Conservation (phyloP, 1,284 basidiomycete genomes). For the Xerocomus nothofagi region DNA sequence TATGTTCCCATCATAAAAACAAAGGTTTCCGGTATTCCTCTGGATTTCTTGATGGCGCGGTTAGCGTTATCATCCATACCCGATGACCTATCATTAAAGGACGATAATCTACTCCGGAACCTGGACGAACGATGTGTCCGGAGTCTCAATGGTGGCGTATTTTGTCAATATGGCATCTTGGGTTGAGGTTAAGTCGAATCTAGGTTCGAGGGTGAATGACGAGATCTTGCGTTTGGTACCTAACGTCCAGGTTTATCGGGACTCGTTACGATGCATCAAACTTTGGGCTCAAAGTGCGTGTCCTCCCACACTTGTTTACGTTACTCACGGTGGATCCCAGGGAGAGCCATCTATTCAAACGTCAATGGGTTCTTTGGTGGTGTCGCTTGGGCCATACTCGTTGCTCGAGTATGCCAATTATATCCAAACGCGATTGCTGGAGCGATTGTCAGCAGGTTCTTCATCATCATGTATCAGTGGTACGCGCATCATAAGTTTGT, state of each 20-base stretch:
- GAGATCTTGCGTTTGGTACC: conserved; percentile 96
- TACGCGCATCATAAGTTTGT: conserved; percentile 37
- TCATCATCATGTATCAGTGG: conserved; percentile 98
- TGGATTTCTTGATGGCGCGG: conserved; percentile 94
- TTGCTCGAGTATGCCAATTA: conserved; percentile 97
- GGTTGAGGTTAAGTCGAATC: conserved; percentile 10
- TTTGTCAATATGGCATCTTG: conserved; percentile 3
- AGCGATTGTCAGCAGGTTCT: conserved; percentile 95
- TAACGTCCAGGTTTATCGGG: conserved; percentile 92
- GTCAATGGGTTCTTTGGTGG: conserved; percentile 98
- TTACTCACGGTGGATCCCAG: conserved; percentile 41
- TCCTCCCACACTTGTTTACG: conserved; percentile 2
- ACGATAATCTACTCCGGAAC: conserved; percentile 90
- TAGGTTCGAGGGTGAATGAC: conserved; percentile 95
- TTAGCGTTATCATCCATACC: conserved; percentile 84
- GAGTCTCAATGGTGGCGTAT: conserved; percentile 79
- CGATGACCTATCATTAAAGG: conserved; percentile 86
- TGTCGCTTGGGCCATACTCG: conserved; percentile 98
- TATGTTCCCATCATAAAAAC: conserved; percentile 95
- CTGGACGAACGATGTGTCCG: conserved; percentile 94
- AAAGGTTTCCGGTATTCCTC: conserved; percentile 89
- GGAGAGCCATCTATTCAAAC: conserved; percentile 96
- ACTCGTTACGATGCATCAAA: conserved; percentile 94
- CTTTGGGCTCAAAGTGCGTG: conserved; percentile 92
- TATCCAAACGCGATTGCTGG: conserved; percentile 96